phyloP scores from a whole-genome alignment of 768 basidiomycete species.

The Hemileccinum impolitum region DNA sequence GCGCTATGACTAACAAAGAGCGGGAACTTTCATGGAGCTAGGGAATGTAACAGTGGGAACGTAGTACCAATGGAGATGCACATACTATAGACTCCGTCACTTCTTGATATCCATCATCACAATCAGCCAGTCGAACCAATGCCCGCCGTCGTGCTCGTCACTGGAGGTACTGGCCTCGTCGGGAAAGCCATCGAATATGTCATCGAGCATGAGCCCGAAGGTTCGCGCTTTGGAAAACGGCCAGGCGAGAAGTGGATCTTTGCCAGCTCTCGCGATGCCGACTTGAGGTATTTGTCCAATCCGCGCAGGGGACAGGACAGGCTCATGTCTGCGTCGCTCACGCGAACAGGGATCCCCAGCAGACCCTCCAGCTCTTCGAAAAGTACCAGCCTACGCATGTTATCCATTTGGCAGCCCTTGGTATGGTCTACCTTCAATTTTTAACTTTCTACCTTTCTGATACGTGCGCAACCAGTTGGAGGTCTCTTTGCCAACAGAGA shows the following conservation, averaged over 20 bases:
- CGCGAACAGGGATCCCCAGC: conserved; percentile 56
- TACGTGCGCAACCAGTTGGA: conserved; percentile 55
- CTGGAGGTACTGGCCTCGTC: conserved; percentile 83
- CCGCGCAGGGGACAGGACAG: background rate
- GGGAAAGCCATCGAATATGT: conserved; percentile 80
- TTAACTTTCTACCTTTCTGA: conserved; percentile 6
- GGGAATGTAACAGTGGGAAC: conserved; percentile 17
- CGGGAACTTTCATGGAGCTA: conserved; percentile 10
- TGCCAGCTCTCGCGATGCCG: conserved; percentile 72
- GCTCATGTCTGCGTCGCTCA: conserved; percentile 4
- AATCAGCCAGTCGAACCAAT: too few species aligned
- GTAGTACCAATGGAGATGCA: background rate
- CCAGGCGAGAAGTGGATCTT: conserved; percentile 87
- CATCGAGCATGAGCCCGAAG: conserved; percentile 73
- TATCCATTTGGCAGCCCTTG: conserved; percentile 92
- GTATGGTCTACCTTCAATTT: conserved; percentile 40
- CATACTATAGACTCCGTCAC: background rate
- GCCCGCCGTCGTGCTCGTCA: conserved; percentile 65
- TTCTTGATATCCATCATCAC: background rate
- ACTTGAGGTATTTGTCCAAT: conserved; percentile 63
- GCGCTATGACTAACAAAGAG: conserved; percentile 2
- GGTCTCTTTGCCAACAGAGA: conserved; percentile 96
- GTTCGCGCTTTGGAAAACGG: conserved; percentile 73
- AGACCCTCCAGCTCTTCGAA: conserved; percentile 73
- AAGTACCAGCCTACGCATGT: conserved; percentile 95